Evolutionary conservation across 768 basidiomycete species (phyloP).

Genomic region (Xerocomellus intermedius): DNA sequence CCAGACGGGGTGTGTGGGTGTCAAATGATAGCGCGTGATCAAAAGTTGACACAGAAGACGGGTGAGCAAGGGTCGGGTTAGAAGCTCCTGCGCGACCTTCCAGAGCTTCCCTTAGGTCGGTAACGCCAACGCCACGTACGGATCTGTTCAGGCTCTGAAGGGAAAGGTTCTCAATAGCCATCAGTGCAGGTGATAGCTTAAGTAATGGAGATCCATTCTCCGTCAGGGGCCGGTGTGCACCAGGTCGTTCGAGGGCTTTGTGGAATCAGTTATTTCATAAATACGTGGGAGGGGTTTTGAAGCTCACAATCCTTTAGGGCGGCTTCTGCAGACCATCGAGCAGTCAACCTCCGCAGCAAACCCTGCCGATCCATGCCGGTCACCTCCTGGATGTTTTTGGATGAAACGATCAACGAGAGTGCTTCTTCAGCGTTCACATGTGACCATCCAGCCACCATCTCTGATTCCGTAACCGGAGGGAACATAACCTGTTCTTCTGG

Average conservation of each 20-base stretch:
- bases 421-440: conserved; percentile 55
- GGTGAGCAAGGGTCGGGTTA: conserved; percentile 64
- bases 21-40: conserved; percentile 59
- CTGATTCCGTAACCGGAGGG: conserved; percentile 27
- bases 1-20: conserved; percentile 40
- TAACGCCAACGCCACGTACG: conserved; percentile 79
- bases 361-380: conserved; percentile 60
- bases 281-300: conserved; percentile 7
- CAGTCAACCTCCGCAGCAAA: conserved; percentile 52
- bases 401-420: conserved; percentile 54
- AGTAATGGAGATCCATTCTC: conserved; percentile 74
- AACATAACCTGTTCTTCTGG: conserved; percentile 47
- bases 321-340: conserved; percentile 69
- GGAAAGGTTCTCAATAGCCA: conserved; percentile 90
- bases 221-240: conserved; percentile 57
- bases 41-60: conserved; percentile 74
- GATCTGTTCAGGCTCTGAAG: conserved; percentile 81
- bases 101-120: conserved; percentile 83
- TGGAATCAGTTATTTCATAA: conserved; percentile 10
- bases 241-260: conserved; percentile 55
- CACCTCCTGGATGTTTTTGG: conserved; percentile 55
- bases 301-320: conserved; percentile 76
- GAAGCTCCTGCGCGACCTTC: conserved; percentile 85
- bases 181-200: conserved; percentile 80
- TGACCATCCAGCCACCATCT: conserved; percentile 25